Evolutionary conservation across 176 grass and related monocot species (phyloP).

Genomic region (Urochloa ruziziensis): DNA sequence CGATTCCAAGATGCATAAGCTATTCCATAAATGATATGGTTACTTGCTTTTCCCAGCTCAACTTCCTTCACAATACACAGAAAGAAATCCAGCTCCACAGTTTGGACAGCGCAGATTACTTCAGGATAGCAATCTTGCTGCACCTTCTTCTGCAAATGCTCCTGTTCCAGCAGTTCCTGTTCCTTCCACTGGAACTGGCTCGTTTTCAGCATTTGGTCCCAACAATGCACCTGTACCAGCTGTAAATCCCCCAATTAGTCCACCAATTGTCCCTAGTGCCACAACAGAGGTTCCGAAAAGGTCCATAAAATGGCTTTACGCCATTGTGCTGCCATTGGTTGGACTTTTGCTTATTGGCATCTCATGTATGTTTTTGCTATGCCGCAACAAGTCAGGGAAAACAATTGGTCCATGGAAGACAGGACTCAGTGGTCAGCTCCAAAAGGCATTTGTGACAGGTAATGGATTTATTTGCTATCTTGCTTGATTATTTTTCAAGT

Average conservation of each 20-base stretch:
- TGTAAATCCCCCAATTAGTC: slow-evolving; percentile 31
- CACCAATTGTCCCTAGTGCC: not conserved
- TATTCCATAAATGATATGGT: slow-evolving; percentile 35
- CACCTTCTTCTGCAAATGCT: slow-evolving; percentile 53
- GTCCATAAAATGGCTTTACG: slow-evolving; percentile 52
- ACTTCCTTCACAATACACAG: slow-evolving; percentile 24
- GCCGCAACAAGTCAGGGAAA: slow-evolving; percentile 48
- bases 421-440: slow-evolving; percentile 95
- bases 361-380: slow-evolving; percentile 55
- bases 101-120: slow-evolving; percentile 64
- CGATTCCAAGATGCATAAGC: not conserved
- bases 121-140: slow-evolving; percentile 69
- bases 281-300: slow-evolving; percentile 14
- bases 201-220: slow-evolving; percentile 52
- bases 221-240: slow-evolving; percentile 44
- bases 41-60: slow-evolving; percentile 30
- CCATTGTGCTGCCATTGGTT: slow-evolving; percentile 45
- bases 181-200: slow-evolving; percentile 65
- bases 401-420: slow-evolving; percentile 92
- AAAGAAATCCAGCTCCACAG: slow-evolving; percentile 40
- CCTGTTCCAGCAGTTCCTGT: slow-evolving; percentile 45
- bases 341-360: slow-evolving; percentile 44
- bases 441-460: slow-evolving; percentile 99
- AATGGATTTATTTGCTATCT: slow-evolving; percentile 12
- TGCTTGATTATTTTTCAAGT: not conserved